phyloP scores from a whole-genome alignment of 2,329 filamentous ascomycete species.

The Alternaria brassicae region DNA sequence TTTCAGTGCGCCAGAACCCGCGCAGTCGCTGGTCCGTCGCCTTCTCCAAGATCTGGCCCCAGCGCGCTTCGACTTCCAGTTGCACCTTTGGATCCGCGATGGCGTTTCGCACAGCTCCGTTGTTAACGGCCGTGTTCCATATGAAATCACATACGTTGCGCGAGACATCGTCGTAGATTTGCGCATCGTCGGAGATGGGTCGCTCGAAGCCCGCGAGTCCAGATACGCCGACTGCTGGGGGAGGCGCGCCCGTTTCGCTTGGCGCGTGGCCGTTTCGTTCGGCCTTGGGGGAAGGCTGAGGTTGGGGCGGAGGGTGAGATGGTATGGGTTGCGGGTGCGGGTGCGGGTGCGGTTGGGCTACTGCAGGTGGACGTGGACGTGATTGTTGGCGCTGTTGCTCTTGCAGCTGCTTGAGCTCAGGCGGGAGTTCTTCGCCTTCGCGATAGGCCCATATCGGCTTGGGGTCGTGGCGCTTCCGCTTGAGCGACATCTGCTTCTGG shows the following conservation, averaged over 20 bases:
- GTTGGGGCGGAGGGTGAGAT: slow-evolving; percentile 24
- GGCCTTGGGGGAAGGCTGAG: slow-evolving; percentile 18
- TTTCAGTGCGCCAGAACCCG: slow-evolving; percentile 70
- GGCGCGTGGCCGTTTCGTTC: slow-evolving; percentile 30
- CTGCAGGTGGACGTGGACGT: slow-evolving; percentile 27
- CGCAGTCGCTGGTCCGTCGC: slow-evolving; percentile 72
- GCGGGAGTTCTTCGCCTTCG: slow-evolving; percentile 37
- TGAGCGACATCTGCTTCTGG: slow-evolving; percentile 38
- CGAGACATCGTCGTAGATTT: slow-evolving; percentile 73
- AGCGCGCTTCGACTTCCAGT: slow-evolving; percentile 93
- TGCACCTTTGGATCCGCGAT: slow-evolving; percentile 68
- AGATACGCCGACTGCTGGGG: slow-evolving; percentile 11
- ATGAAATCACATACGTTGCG: slow-evolving; percentile 82
- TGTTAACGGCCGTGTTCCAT: slow-evolving; percentile 72
- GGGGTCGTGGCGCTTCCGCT: slow-evolving; percentile 47
- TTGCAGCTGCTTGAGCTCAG: slow-evolving; percentile 34
- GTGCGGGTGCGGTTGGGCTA: slow-evolving; percentile 24
- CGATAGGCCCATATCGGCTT: slow-evolving; percentile 49
- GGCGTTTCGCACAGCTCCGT: slow-evolving; percentile 62
- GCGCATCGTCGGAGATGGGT: slow-evolving; percentile 72
- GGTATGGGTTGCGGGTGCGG: slow-evolving; percentile 24
- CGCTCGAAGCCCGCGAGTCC: slow-evolving; percentile 55
- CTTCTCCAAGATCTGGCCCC: slow-evolving; percentile 78
- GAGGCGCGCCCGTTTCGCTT: slow-evolving; percentile 13
- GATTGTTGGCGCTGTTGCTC: slow-evolving; percentile 33